Evolutionary conservation across 2,329 filamentous ascomycete species (phyloP).

Genomic region (Colletotrichum melonis): DNA sequence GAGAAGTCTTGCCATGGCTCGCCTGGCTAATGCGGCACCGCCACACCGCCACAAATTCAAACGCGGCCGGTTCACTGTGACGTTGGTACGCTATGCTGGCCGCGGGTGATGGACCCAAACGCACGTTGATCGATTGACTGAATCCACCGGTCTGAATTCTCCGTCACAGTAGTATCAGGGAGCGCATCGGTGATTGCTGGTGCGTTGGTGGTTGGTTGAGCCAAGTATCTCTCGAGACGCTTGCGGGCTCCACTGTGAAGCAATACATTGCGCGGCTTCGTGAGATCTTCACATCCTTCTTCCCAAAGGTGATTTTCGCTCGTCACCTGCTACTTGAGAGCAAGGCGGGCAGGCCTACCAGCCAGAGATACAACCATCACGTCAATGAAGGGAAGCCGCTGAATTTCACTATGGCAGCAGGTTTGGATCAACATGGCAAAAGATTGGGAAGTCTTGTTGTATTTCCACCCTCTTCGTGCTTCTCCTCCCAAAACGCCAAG

Average conservation of each 20-base stretch:
- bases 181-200: background rate
- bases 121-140: background rate
- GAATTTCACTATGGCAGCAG: no score
- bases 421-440: background rate
- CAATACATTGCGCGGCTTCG: constrained; percentile 3
- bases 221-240: background rate
- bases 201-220: no score
- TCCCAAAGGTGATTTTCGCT: background rate
- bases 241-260: background rate
- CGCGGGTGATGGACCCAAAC: no score
- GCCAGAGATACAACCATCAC: no score
- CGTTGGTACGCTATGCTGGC: background rate
- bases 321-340: background rate
- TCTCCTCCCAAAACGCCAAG: constrained; percentile 9
- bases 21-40: background rate
- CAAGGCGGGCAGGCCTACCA: background rate
- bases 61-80: background rate
- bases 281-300: background rate
- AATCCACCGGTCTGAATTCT: background rate
- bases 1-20: background rate
- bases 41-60: background rate
- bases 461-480: background rate
- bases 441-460: background rate
- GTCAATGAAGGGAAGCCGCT: background rate
- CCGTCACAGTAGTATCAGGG: background rate